A percentile compares a stretch with the other conserved stretches of the same genome.
Conservation (phyloP, 352 stramenopile genomes). For the Phytophthora citricola region DNA sequence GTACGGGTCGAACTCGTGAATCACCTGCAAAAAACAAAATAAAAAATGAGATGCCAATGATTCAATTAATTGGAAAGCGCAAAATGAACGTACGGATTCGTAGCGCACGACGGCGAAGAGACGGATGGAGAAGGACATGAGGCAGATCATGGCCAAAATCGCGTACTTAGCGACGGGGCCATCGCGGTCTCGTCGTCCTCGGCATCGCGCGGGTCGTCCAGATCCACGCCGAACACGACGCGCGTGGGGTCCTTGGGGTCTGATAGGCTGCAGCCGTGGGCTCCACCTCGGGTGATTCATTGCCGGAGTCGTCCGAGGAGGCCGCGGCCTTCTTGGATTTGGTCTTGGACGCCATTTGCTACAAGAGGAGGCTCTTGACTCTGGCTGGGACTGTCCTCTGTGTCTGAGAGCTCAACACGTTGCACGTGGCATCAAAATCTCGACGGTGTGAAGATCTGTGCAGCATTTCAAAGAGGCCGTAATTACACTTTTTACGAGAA, state of each 20-base stretch:
- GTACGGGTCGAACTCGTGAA: constrained; percentile 95
- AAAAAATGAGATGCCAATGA: too few relatives aligned
- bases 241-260: constrained; percentile 11
- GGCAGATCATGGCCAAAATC: constrained; percentile 93
- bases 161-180: constrained; percentile 86
- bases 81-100: constrained; percentile 72
- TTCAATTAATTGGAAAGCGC: too few relatives aligned
- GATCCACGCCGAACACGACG: constrained; percentile 70
- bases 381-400: constrained; percentile 14
- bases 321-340: constrained; percentile 62
- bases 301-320: constrained; percentile 27
- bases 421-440: constrained; percentile 41
- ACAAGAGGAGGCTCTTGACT: constrained; percentile 13
- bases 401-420: constrained; percentile 25
- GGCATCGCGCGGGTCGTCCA: constrained; percentile 59
- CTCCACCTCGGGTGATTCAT: constrained; percentile 27
- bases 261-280: constrained; percentile 16
- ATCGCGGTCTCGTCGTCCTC: constrained; percentile 82
- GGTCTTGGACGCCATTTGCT: constrained; percentile 62
- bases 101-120: constrained; percentile 95
- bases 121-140: constrained; percentile 93
- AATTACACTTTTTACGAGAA: constrained; percentile 40
- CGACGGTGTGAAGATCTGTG: constrained; percentile 25
- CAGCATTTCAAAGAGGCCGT: constrained; percentile 29
- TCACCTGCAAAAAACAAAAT: constrained; percentile 56